These are phyloP conservation scores for Chromera velia DNA, from an alignment of 73 alveolate genomes.

Conservation along the genomic window DNA sequence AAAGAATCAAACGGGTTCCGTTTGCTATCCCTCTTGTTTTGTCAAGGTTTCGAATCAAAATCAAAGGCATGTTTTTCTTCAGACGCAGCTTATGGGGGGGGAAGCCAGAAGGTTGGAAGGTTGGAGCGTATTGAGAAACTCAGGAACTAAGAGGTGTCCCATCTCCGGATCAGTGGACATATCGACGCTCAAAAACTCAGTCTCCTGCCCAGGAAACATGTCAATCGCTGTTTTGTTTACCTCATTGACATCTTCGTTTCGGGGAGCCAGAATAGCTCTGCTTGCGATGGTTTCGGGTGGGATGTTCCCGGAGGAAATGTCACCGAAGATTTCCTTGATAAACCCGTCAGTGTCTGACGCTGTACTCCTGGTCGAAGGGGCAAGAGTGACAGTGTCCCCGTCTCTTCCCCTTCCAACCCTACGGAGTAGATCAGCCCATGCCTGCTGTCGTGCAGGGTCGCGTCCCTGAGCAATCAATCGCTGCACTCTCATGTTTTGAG, in stretches of 20 bases:
- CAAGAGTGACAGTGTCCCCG: neutral
- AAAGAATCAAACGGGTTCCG: neutral
- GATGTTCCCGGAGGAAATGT: neutral
- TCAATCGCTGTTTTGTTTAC: neutral
- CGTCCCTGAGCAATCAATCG: neutral
- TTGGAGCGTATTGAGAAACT: neutral
- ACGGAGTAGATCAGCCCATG: neutral
- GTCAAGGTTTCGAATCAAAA: constrained; percentile 6
- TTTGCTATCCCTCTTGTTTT: neutral
- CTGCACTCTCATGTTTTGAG: neutral
- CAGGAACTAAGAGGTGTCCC: neutral
- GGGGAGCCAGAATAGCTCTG: constrained; percentile 4
- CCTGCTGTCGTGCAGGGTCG: neutral
- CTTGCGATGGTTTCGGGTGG: neutral
- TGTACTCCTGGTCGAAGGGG: neutral
- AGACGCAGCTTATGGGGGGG: constrained; percentile 4
- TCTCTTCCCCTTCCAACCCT: neutral
- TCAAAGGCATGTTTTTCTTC: neutral
- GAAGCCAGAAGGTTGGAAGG: neutral
- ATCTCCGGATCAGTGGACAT: too few species aligned
- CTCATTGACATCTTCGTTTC: neutral
- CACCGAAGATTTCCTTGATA: neutral
- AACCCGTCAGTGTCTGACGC: too few species aligned
- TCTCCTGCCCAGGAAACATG: neutral
- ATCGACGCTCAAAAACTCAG: neutral